A percentile compares a stretch with the other conserved stretches of the same genome.
These are phyloP conservation scores for Calonectria pteridis DNA, from an alignment of 2,329 filamentous ascomycete species.

Conservation along the genomic window DNA sequence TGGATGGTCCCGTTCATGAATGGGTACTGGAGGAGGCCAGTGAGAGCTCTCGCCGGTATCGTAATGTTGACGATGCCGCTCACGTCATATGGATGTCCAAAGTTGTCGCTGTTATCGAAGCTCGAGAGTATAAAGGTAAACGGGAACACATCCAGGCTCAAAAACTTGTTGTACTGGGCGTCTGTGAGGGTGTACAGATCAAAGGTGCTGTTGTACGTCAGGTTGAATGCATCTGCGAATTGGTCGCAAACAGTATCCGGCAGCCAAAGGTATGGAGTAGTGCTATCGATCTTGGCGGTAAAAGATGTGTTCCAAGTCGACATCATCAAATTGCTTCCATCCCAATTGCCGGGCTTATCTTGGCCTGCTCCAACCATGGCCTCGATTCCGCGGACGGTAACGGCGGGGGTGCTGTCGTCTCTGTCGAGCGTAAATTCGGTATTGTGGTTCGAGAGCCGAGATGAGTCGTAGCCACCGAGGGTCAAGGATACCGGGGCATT, in stretches of 20 bases:
- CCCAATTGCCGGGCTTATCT: conserved; percentile 53
- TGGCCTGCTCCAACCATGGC: conserved; percentile 50
- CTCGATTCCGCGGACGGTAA: conserved; percentile 70
- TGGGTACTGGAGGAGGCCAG: conserved; percentile 63
- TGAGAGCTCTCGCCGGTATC: conserved; percentile 63
- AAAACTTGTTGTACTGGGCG: conserved; percentile 64
- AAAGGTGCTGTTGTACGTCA: conserved; percentile 74
- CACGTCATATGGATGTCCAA: conserved; percentile 61
- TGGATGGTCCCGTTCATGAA: conserved; percentile 58
- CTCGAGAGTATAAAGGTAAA: conserved; percentile 71
- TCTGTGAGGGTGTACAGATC: conserved; percentile 74
- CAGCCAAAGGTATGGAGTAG: conserved; percentile 74
- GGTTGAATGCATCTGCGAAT: conserved; percentile 73
- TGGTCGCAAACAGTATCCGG: conserved; percentile 70
- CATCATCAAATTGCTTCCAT: conserved; percentile 52
- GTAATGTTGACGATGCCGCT: conserved; percentile 69
- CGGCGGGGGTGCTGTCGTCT: conserved; percentile 66
- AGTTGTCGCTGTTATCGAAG: conserved; percentile 65
- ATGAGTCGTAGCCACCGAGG: conserved; percentile 77
- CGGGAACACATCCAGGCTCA: conserved; percentile 57
- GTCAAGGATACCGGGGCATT: conserved; percentile 69
- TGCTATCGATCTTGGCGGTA: conserved; percentile 71
- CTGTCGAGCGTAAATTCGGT: conserved; percentile 69
- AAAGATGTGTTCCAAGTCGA: conserved; percentile 62
- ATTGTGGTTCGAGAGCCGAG: conserved; percentile 72